These are phyloP conservation scores for Beauveria bassiana DNA, from an alignment of 2,329 filamentous ascomycete species.

Conservation along the genomic window DNA sequence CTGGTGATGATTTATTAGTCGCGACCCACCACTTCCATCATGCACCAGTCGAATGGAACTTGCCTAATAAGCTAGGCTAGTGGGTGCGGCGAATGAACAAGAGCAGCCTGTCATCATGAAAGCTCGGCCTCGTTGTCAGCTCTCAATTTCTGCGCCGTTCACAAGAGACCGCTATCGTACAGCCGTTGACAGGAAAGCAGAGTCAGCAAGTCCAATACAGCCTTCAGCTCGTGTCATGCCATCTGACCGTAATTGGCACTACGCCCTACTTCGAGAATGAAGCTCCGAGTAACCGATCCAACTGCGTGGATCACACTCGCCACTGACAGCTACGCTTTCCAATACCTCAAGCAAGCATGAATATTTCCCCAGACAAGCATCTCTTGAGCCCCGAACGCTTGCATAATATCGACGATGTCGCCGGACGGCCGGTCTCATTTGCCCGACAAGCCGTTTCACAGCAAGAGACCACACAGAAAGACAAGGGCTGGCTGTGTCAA, in stretches of 20 bases:
- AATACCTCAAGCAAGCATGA: neutral
- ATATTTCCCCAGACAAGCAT: no score
- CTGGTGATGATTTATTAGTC: neutral
- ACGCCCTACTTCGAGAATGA: neutral
- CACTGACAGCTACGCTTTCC: neutral
- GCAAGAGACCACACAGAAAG: slow-evolving; percentile 49
- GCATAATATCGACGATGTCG: neutral
- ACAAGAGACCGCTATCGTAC: neutral
- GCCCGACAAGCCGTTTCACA: slow-evolving; percentile 20
- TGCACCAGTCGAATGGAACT: neutral
- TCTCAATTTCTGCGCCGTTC: neutral
- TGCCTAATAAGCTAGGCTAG: neutral
- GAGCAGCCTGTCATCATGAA: neutral
- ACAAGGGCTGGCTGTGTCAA: slow-evolving; percentile 45
- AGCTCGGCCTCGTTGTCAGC: neutral
- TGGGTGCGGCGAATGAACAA: neutral
- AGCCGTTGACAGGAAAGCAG: neutral
- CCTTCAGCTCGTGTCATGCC: neutral
- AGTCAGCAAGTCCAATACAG: neutral
- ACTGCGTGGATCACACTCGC: neutral
- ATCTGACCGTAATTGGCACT: neutral
- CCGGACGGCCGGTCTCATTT: neutral
- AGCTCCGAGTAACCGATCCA: neutral
- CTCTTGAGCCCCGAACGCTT: neutral
- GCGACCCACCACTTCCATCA: neutral